A percentile compares a stretch with the other conserved stretches of the same genome.
Evolutionary conservation across 257 asterid genomes (phyloP).

Genomic region (Nicotiana obtusifolia): DNA sequence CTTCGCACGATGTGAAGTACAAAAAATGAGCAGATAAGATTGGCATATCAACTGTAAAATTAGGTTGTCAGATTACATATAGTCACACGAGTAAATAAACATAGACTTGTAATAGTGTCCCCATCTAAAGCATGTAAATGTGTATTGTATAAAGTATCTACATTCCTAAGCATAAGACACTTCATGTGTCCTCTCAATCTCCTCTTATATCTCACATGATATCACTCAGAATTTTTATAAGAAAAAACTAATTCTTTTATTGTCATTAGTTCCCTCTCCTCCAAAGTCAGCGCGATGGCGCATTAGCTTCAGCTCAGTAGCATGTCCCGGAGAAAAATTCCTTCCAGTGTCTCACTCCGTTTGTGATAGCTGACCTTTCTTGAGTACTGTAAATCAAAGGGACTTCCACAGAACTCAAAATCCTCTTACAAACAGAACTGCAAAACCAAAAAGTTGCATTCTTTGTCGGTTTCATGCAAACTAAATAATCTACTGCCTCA

Average conservation of each 20-base stretch:
- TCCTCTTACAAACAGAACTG: background rate
- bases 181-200: background rate
- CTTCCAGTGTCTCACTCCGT: background rate
- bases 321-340: background rate
- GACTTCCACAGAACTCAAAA: background rate
- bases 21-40: conserved; percentile 3
- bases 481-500: background rate
- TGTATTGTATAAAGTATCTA: background rate
- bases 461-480: background rate
- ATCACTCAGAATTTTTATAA: background rate
- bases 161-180: background rate
- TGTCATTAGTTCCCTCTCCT: background rate
- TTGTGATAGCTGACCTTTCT: background rate
- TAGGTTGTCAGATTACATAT: background rate
- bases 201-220: background rate
- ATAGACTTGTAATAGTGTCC: background rate
- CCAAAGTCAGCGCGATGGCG: background rate
- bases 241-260: background rate
- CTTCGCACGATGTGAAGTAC: background rate
- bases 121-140: background rate
- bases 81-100: background rate
- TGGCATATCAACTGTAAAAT: background rate
- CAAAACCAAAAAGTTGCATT: background rate
- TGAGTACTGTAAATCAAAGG: background rate
- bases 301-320: background rate